phyloP scores from a whole-genome alignment of 768 basidiomycete genomes.

The Lentinula raphanica region DNA sequence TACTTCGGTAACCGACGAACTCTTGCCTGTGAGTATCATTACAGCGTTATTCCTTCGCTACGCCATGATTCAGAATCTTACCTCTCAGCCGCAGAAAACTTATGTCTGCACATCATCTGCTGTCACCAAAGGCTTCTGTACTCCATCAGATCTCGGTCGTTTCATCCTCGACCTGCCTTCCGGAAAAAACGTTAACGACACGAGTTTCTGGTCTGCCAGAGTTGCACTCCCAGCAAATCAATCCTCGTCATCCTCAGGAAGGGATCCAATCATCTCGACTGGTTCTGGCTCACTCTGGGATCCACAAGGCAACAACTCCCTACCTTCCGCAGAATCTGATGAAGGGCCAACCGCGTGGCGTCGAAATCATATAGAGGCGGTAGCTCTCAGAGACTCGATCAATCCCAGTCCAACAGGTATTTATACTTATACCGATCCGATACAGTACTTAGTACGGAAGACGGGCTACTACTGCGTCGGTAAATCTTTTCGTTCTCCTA shows the following conservation, averaged over 20 bases:
- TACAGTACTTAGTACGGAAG: constrained; percentile 76
- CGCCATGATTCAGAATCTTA: constrained; percentile 10
- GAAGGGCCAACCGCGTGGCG: constrained; percentile 41
- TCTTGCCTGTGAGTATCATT: constrained; percentile 55
- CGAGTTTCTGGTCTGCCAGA: constrained; percentile 85
- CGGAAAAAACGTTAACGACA: constrained; percentile 57
- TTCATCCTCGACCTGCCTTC: constrained; percentile 81
- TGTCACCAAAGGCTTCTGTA: constrained; percentile 67
- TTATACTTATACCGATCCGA: constrained; percentile 59
- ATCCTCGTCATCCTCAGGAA: constrained; percentile 1
- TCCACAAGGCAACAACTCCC: constrained; percentile 35
- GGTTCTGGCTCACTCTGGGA: constrained; percentile 2
- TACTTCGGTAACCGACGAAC: constrained; percentile 47
- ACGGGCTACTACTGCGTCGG: constrained; percentile 97
- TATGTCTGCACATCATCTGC: constrained; percentile 90
- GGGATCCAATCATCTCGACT: constrained; percentile 4
- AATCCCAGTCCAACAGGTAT: constrained; percentile 49
- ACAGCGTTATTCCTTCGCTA: neutral
- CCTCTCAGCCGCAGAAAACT: constrained; percentile 63
- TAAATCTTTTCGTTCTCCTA: constrained; percentile 32
- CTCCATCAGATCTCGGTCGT: constrained; percentile 63
- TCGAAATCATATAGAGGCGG: constrained; percentile 10
- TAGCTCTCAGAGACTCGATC: constrained; percentile 19
- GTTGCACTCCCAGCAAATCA: constrained; percentile 52
- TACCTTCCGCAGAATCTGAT: constrained; percentile 29